phyloP scores from a whole-genome alignment of 2,329 filamentous ascomycete species.

The Bertia moriformis region DNA sequence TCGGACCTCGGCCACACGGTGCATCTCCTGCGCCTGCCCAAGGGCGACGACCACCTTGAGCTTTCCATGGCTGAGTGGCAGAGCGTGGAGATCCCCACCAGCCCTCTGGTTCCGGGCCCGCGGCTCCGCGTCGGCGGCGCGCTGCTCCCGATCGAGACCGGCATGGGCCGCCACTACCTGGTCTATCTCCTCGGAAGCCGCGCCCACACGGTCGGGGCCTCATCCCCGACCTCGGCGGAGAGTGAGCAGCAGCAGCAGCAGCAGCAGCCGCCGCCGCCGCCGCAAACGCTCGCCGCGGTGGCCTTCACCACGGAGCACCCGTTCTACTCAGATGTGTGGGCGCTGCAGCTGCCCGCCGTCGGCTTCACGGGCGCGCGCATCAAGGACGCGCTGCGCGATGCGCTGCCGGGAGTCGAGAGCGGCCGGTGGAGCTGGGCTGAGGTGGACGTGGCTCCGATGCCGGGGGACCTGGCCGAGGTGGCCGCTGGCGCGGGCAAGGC shows the following conservation, averaged over 20 bases:
- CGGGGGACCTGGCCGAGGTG: too few relatives aligned
- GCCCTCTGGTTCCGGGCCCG: constrained; percentile 22
- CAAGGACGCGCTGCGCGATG: constrained; percentile 31
- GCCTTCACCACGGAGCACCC: constrained; percentile 8
- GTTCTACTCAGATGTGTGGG: constrained; percentile 29
- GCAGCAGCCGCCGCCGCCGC: constrained; percentile 4
- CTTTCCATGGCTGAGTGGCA: constrained; percentile 21
- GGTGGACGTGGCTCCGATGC: constrained; percentile 26
- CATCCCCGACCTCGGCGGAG: not conserved
- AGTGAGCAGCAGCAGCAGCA: too few relatives aligned
- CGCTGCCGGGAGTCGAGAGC: constrained; percentile 25
- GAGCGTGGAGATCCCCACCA: constrained; percentile 17
- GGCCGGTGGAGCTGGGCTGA: constrained; percentile 32
- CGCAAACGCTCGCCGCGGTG: constrained; percentile 7
- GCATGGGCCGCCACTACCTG: constrained; percentile 34
- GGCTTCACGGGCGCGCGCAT: constrained; percentile 26
- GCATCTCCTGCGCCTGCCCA: constrained; percentile 10
- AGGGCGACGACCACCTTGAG: constrained; percentile 13
- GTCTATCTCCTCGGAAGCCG: constrained; percentile 30
- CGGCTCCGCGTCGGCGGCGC: constrained; percentile 23
- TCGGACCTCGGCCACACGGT: constrained; percentile 13
- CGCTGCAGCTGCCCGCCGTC: constrained; percentile 32
- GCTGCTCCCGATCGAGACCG: constrained; percentile 29
- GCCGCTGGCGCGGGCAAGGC: constrained; percentile 24
- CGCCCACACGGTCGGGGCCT: constrained; percentile 2